Evolutionary conservation across 2,329 filamentous ascomycete genomes (phyloP).

Genomic region (Colletotrichum aenigma): DNA sequence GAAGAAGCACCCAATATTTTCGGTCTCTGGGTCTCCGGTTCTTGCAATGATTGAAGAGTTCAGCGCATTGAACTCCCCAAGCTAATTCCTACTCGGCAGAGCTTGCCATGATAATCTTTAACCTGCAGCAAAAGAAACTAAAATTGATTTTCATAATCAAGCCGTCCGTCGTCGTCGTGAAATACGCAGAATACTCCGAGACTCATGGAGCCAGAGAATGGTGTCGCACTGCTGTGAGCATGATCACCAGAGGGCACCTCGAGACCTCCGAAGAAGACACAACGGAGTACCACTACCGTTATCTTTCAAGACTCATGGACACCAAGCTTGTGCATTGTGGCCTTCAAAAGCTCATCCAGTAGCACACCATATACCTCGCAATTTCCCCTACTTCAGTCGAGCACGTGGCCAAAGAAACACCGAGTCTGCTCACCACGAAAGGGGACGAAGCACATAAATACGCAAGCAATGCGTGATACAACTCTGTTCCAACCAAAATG

Average conservation of each 20-base stretch:
- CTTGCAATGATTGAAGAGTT: neutral
- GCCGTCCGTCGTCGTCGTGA: neutral
- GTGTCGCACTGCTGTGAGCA: neutral
- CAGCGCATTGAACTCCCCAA: neutral
- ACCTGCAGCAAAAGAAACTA: neutral
- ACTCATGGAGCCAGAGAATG: neutral
- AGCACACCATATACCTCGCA: neutral
- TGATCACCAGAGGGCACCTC: neutral
- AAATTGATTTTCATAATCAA: neutral
- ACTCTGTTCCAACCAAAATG: neutral
- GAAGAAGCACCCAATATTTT: neutral
- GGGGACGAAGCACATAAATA: neutral
- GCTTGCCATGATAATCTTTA: neutral
- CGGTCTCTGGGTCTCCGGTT: no score
- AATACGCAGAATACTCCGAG: neutral
- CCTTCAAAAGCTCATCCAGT: neutral
- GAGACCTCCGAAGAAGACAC: neutral
- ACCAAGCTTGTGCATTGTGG: no score
- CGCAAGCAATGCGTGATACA: accelerated
- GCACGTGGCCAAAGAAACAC: neutral
- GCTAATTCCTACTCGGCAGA: accelerated
- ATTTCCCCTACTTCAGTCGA: neutral
- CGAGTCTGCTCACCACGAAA: neutral
- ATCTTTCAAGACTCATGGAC: neutral
- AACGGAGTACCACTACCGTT: accelerated